Base-by-base conservation (phyloP, 2,329 filamentous ascomycete species). In the Diaporthe citriasiana region DNA sequence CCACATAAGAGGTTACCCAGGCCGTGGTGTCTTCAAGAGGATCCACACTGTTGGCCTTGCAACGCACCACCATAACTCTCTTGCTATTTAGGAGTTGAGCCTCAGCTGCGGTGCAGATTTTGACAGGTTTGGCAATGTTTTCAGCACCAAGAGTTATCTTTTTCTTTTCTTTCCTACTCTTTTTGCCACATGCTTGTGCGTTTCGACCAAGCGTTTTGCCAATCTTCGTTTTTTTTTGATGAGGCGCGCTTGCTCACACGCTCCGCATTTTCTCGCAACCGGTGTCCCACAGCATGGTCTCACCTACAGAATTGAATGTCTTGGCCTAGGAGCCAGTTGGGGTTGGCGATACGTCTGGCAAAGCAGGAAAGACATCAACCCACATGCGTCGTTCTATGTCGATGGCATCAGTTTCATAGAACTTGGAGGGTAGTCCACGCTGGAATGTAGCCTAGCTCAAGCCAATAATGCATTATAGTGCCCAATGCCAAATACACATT, bases 11-110 rank as follows among this genome's bases (percentile, higher is more conserved):
- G 10, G 33, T 2, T 47, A 55, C 45, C n/a, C 40, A 15, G 33
- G 27, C 30, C 33, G 12, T 50, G 25, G 47, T 22, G 17, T 35
- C 33, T 53, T 59, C 45, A 69, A 27, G 35, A 25, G 19, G 17
- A 40, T 25, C 15, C 25, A 51, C 30, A 27, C 33, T 8, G 15
- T 40, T 30, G 45, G 63, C 27, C 35, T 57, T 27, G 30, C 42
- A 55, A 55, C 68, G 35, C 50, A 66, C 55, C 55, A 70, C 47
- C 38, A 35, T 12, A 59, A 53, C 69, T 74, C 51, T 70, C 57
- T 77, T 73, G 76, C 75, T 75, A 76, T 76, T 47, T 76, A 75
- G 51, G 57, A 38, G 33, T 60, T 25, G 47, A 47, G 17, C 30
- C 56, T 70, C 60, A 51, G 50, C 72, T 66, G 53, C 40, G 50